Conservation (phyloP, 805 yeast species). For the Priceomyces haplophilus region DNA sequence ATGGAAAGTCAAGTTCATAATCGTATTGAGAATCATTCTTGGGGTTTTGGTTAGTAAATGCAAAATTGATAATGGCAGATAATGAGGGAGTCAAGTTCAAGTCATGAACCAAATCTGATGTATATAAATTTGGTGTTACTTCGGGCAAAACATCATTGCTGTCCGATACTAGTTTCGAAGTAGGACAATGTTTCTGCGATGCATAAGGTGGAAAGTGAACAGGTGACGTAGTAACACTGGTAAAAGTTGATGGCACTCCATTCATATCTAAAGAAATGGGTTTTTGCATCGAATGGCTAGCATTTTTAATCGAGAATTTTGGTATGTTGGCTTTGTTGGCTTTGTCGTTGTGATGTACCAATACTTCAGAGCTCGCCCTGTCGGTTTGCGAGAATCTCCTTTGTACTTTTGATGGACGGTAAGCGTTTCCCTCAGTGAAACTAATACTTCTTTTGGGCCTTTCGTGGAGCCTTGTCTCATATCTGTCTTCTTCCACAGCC, state of each 20-base stretch:
- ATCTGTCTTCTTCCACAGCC: conserved; percentile 1
- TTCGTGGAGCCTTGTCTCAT: conserved; percentile 1
- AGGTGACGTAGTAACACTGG: too few species aligned
- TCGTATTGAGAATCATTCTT: conserved; percentile 5
- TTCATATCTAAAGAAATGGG: too few species aligned
- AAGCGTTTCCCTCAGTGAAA: not conserved
- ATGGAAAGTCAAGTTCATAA: conserved; percentile 20
- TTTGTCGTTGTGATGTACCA: too few species aligned
- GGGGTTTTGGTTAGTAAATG: conserved; percentile 26
- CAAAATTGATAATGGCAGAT: conserved; percentile 36
- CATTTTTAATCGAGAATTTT: too few species aligned
- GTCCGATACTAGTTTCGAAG: too few species aligned
- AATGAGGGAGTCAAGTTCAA: conserved; percentile 34
- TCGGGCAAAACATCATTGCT: too few species aligned
- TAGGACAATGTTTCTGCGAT: too few species aligned
- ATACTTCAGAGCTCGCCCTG: not conserved
- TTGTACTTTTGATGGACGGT: not conserved
- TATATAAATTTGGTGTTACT: too few species aligned
- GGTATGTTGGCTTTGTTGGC: too few species aligned
- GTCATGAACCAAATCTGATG: conserved; percentile 10
- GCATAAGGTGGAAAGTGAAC: too few species aligned
- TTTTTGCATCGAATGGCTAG: too few species aligned
- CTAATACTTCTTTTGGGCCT: conserved; percentile 1
- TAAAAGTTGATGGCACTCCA: too few species aligned
- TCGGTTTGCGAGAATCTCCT: not conserved